Conservation (phyloP, 768 basidiomycete species). For the Pleurotus salmoneostramineus region DNA sequence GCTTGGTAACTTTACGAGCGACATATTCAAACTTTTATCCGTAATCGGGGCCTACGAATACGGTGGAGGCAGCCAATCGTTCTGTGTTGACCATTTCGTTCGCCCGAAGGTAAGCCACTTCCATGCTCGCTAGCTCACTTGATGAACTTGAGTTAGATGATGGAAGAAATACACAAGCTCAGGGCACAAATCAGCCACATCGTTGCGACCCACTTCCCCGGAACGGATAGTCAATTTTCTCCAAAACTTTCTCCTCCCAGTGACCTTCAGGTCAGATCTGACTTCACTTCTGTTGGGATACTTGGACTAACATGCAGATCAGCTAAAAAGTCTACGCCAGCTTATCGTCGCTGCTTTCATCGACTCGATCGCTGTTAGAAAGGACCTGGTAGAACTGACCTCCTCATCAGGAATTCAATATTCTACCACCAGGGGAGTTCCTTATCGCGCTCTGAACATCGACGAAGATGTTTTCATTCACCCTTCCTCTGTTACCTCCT, state of each 20-base stretch:
- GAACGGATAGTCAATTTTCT: conserved; percentile 52
- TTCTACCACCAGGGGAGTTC: conserved; percentile 71
- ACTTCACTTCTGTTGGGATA: background rate
- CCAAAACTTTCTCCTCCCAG: conserved; percentile 73
- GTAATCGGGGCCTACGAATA: conserved; percentile 98
- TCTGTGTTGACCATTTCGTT: conserved; percentile 89
- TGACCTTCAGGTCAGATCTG: conserved; percentile 60
- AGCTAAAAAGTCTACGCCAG: conserved; percentile 91
- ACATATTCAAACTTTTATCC: conserved; percentile 83
- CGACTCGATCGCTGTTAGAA: conserved; percentile 91
- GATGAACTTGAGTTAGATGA: conserved; percentile 54
- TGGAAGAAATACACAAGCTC: conserved; percentile 98
- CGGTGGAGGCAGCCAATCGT: conserved; percentile 72
- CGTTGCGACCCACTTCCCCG: conserved; percentile 74
- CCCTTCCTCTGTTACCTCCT: conserved; percentile 77
- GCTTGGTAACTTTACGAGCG: conserved; percentile 78
- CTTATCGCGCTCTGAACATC: conserved; percentile 80
- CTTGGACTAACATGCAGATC: conserved; percentile 7
- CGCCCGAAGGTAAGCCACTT: conserved; percentile 65
- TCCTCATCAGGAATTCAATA: conserved; percentile 61
- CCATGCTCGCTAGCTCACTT: background rate
- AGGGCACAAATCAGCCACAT: conserved; percentile 86
- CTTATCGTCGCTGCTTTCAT: conserved; percentile 87
- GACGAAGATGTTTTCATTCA: conserved; percentile 90
- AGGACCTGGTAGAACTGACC: conserved; percentile 68